Base-by-base conservation (phyloP, 805 yeast genomes). In the Zygosaccharomyces kombuchaensis region DNA sequence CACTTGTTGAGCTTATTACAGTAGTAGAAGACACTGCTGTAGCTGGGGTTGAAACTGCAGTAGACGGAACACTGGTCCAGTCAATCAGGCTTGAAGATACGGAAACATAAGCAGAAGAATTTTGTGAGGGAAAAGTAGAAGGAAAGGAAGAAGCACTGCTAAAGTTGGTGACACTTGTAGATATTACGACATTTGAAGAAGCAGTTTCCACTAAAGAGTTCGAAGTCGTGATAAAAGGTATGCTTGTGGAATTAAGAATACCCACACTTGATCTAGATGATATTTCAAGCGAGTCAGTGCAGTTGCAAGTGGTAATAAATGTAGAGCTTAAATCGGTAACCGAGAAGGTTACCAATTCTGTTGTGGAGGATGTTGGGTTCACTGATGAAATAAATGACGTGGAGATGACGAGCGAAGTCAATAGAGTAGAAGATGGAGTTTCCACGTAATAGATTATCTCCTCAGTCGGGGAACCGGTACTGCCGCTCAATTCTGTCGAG, bases 401-500 rank as follows among this genome's bases (percentile, higher is more conserved):
- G 14, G 29, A 35, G 6, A 14, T 3, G 10, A 21, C 9, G 2
- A n/a, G 19, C 16, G 17, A 35, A 3, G 38, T 35, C 9, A n/a
- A 13, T 4, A 1, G 26, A 12, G 29, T 21, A 25, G 16, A 10
- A 12, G 22, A 25, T 21, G 57, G 49, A 6, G 55, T 50, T 27
- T 52, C 45, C 19, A 52, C 50, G 34, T 47, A 45, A 41, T 43
- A 45, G 23, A 53, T 42, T 6, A 50, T 44, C 35, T 51, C 56
- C 14, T 50, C 41, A 13, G 54, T 53, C 8, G 43, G 16, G 4
- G 17, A 9, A 22, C 45, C 40, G 19, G 45, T 47, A 10, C 44
- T 32, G 5, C 52, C 56, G 9, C 31, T 39, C 9, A 52, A 47
- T 7, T 8, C 17, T 4, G 56, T 45, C 12, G 52, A 35, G 9